Evolutionary conservation across 805 yeast genomes (phyloP).

Genomic region (Candida khao-thaluensis): DNA sequence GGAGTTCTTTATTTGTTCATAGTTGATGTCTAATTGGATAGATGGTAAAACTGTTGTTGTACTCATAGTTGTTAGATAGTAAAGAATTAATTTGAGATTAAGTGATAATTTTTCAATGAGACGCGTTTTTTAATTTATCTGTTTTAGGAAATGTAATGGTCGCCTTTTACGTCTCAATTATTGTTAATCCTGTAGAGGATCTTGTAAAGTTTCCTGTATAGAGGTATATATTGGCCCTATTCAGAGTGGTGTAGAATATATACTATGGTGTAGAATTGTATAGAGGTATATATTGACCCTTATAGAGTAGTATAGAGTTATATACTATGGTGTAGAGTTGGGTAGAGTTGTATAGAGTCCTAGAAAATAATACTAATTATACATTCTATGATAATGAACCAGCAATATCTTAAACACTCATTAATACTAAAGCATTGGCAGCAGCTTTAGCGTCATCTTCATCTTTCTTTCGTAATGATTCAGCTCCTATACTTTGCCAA

Average conservation of each 20-base stretch:
- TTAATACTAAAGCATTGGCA: slow-evolving; percentile 57
- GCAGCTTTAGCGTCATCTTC: slow-evolving; percentile 47
- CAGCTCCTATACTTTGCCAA: slow-evolving; percentile 90
- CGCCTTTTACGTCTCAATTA: too few relatives aligned
- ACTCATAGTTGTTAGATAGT: slow-evolving; percentile 15
- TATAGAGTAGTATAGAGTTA: too few relatives aligned
- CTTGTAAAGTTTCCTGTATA: too few relatives aligned
- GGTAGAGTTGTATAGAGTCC: too few relatives aligned
- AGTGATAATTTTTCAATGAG: slow-evolving; percentile 2
- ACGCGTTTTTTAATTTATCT: not conserved
- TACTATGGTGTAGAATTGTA: too few relatives aligned
- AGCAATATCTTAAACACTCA: slow-evolving; percentile 24
- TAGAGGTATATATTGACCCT: too few relatives aligned
- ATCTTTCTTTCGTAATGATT: slow-evolving; percentile 52
- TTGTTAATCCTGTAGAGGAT: too few relatives aligned
- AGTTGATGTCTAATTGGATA: slow-evolving; percentile 70
- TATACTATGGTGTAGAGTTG: too few relatives aligned
- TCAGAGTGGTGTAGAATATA: too few relatives aligned
- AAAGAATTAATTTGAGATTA: not conserved
- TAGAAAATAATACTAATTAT: too few relatives aligned
- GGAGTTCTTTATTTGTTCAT: slow-evolving; percentile 56
- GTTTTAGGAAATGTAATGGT: slow-evolving; percentile 8
- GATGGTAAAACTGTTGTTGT: slow-evolving; percentile 51
- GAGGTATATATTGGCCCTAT: too few relatives aligned
- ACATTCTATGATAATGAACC: slow-evolving; percentile 1